Base-by-base conservation (phyloP, 352 stramenopile genomes). In the Pythium insidiosum region DNA sequence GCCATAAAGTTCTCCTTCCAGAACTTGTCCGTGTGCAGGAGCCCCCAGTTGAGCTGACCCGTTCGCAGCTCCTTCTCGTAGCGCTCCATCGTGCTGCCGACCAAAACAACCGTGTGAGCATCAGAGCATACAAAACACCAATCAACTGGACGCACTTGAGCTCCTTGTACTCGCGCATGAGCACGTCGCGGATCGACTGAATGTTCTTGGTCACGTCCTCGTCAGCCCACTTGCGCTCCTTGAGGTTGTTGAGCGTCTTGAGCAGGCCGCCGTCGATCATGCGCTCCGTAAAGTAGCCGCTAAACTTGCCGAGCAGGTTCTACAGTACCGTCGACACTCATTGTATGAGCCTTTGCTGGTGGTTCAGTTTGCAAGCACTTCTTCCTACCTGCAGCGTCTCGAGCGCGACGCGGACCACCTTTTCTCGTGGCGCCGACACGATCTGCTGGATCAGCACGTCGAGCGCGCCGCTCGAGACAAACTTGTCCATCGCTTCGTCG, bases 1-100 rank as follows among this genome's bases (percentile, higher is more conserved):
- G 91, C 88, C 63, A 95, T 95, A 28, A 95, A 95, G 72, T 99
- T 98, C 63, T 99, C 95, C 52, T 96, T 95, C 92, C 96, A 99
- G 63, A 99, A 99, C 45, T 97, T 97, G 63, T 98, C 95, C 29
- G 93, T 98, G 69, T 99, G 96, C 15, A 96, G 74, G 23, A 97
- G 74, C 22, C 95, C 95, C 95, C 95, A 99, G 66, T 96, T 85
- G 5, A 99, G 59, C 34, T 88, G 74, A 10, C 94, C 95, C 22
- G 89, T 97, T 48, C 93, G 84, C 7, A 98, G 68, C 63, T 99
- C 93, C 59, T 96, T 97, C 54, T 95, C 88, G 60, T 98, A 98
- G 9, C 95, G 84, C 60, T 98, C 95, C 86, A 96, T 98, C 24
- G 93, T 96, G 47, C 81, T 97, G 60, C 34, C 47, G 13, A 38